These are phyloP conservation scores for Graphiopsis chlorocephala DNA, from an alignment of 2,329 filamentous ascomycete species.

Conservation along the genomic window DNA sequence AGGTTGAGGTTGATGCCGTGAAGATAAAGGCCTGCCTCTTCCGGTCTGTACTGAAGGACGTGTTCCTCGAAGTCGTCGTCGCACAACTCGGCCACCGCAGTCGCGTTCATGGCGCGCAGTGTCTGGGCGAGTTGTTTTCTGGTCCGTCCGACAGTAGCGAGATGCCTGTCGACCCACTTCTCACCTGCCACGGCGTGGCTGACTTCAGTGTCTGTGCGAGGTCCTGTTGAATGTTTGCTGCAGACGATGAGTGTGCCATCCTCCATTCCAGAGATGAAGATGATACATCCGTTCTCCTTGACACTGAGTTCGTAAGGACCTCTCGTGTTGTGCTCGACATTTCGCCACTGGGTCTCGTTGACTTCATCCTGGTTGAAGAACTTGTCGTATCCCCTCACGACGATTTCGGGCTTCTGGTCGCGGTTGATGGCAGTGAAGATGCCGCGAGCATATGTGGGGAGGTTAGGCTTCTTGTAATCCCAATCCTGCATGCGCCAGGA, in stretches of 20 bases:
- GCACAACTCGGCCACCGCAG: constrained; percentile 91
- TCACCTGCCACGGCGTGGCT: constrained; percentile 88
- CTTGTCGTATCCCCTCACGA: constrained; percentile 91
- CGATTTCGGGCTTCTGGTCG: constrained; percentile 70
- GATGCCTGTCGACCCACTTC: constrained; percentile 74
- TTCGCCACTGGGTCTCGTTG: constrained; percentile 74
- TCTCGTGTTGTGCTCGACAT: constrained; percentile 70
- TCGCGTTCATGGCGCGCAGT: constrained; percentile 78
- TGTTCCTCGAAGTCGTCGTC: constrained; percentile 97
- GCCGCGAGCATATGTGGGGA: constrained; percentile 90
- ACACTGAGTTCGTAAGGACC: constrained; percentile 94
- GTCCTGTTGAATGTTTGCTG: constrained; percentile 95
- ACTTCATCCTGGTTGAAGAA: constrained; percentile 96
- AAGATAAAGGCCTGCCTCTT: constrained; percentile 85
- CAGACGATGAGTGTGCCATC: constrained; percentile 91
- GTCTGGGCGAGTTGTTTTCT: constrained; percentile 73
- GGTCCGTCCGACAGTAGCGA: constrained; percentile 73
- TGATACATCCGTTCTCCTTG: constrained; percentile 99
- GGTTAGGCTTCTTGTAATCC: constrained; percentile 85
- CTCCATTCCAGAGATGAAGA: constrained; percentile 89
- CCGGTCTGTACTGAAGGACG: constrained; percentile 80
- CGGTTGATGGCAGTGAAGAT: constrained; percentile 79
- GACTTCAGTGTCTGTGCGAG: constrained; percentile 64
- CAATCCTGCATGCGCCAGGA: constrained; percentile 94
- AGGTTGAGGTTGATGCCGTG: constrained; percentile 95